Conservation (phyloP, 2,329 filamentous ascomycete genomes). For the Gremmenia infestans region DNA sequence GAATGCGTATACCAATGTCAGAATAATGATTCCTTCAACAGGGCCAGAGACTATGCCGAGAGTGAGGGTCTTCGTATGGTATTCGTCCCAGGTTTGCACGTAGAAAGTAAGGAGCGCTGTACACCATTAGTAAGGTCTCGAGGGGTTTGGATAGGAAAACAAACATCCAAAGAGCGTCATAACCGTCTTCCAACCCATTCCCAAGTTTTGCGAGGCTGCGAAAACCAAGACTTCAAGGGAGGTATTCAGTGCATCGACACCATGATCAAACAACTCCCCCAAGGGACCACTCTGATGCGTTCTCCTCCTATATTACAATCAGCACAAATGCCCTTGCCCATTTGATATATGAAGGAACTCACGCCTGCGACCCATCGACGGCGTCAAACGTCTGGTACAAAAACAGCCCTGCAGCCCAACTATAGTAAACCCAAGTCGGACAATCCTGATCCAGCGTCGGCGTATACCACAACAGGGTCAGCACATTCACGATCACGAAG, state of each 20-base stretch:
- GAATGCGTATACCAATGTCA: conserved; percentile 74
- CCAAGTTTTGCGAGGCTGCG: conserved; percentile 85
- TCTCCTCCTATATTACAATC: conserved; percentile 54
- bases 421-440: conserved; percentile 90
- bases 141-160: conserved; percentile 25
- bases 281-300: conserved; percentile 90
- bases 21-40: conserved; percentile 85
- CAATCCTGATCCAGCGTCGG: conserved; percentile 92
- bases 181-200: conserved; percentile 86
- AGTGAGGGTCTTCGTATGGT: conserved; percentile 93
- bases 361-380: conserved; percentile 91
- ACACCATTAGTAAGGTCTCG: conserved; percentile 7
- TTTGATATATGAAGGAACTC: conserved; percentile 35
- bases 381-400: conserved; percentile 98
- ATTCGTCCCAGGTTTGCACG: conserved; percentile 98
- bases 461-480: conserved; percentile 93
- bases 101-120: conserved; percentile 90
- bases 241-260: conserved; percentile 94
- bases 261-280: conserved; percentile 95
- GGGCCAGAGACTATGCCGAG: conserved; percentile 89
- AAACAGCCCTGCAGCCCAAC: conserved; percentile 85
- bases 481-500: conserved; percentile 83
- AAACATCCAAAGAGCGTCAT: conserved; percentile 75
- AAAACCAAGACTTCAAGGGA: conserved; percentile 91
- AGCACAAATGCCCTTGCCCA: conserved; percentile 3